phyloP scores from a whole-genome alignment of 495 filamentous ascomycete species.

The Neurospora africana region DNA sequence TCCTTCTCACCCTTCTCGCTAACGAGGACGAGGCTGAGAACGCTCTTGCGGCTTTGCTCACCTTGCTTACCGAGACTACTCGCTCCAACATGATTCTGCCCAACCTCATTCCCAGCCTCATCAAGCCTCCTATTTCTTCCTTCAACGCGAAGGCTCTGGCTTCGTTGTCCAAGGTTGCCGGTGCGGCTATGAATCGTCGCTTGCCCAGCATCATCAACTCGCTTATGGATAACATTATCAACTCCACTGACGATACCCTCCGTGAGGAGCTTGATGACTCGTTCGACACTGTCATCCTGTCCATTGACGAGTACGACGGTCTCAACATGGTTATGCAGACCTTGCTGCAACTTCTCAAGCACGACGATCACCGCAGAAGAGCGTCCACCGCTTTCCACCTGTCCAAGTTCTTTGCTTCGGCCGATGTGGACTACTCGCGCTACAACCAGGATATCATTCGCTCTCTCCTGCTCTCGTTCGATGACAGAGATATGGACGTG shows the following conservation, averaged over 20 bases:
- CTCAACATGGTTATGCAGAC: conserved; percentile 91
- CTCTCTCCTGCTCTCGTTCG: conserved; percentile 79
- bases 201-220: conserved; percentile 82
- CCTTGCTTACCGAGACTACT: conserved; percentile 83
- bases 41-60: conserved; percentile 82
- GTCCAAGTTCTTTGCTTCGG: conserved; percentile 74
- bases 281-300: conserved; percentile 79
- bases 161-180: conserved; percentile 82
- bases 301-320: conserved; percentile 92
- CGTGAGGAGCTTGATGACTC: conserved; percentile 60
- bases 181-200: conserved; percentile 76
- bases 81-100: conserved; percentile 93
- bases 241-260: conserved; percentile 65
- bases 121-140: conserved; percentile 76
- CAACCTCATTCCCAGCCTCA: conserved; percentile 86
- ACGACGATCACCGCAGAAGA: conserved; percentile 81
- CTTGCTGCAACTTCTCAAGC: conserved; percentile 74
- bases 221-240: conserved; percentile 83
- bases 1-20: conserved; percentile 77
- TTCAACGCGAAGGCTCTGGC: conserved; percentile 94
- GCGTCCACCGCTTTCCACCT: conserved; percentile 68
- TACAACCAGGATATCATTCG: conserved; percentile 94
- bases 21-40: conserved; percentile 82
- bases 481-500: conserved; percentile 71
- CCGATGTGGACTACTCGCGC: conserved; percentile 79